Evolutionary conservation across 2,329 filamentous ascomycete species (phyloP), one percentile per base, ranked within the genome.

Genomic region (Dactylellina leptospora): DNA sequence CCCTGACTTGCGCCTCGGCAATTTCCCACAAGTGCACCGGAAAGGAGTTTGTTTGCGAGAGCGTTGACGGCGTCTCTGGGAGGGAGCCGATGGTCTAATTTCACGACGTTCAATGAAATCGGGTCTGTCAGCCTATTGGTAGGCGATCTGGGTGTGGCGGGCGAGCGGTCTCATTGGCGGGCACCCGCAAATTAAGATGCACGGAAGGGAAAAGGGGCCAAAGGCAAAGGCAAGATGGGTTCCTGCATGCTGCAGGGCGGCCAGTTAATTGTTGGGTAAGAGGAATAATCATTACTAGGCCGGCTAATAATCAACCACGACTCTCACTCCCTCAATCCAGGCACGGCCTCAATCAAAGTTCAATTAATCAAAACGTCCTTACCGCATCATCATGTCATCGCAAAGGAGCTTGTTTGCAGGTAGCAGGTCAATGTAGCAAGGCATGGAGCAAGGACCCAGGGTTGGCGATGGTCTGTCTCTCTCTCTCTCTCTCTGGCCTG

Each of bases 231-330:
- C 27, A 27, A 36, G 38, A 54, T 70, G 56, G 56, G 64, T 70
- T 70, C 64, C 64, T 70, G 64, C 64, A 62, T 56, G 30, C 55
- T 56, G 54, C 54, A n/a, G n/a, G n/a, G n/a, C n/a, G n/a, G n/a
- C n/a, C n/a, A n/a, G n/a, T n/a, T n/a, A n/a, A n/a, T n/a, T n/a
- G n/a, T n/a, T n/a, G n/a, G n/a, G n/a, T n/a, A n/a, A n/a, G n/a
- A n/a, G n/a, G n/a, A n/a, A n/a, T n/a, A n/a, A n/a, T n/a, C n/a
- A n/a, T n/a, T n/a, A n/a, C n/a, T n/a, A n/a, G n/a, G n/a, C n/a
- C n/a, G n/a, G n/a, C n/a, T n/a, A n/a, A n/a, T n/a, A n/a, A n/a
- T n/a, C n/a, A n/a, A n/a, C n/a, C n/a, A n/a, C n/a, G n/a, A n/a
- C n/a, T n/a, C n/a, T n/a, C n/a, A n/a, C n/a, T n/a, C n/a, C n/a